Base-by-base conservation (phyloP, 2,329 filamentous ascomycete species). In the Zasmidium cellare region DNA sequence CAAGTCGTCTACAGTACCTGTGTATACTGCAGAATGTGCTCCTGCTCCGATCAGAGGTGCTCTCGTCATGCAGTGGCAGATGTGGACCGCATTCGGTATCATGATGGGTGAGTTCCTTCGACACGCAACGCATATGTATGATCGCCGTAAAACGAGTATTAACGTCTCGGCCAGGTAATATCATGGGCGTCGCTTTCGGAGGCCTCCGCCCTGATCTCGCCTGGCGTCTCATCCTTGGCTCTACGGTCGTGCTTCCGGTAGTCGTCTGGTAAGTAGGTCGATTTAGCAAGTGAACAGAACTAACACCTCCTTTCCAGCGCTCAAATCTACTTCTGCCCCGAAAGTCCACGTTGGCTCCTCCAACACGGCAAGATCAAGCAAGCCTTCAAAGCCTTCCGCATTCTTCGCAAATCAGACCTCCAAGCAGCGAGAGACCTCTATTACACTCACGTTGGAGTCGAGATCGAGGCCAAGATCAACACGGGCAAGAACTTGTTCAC, bases 201-300 rank as follows among this genome's bases (percentile, higher is more conserved):
- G 68, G 69, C 1, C 80, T 86, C 44, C 78, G 87, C 38, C 75
- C 88, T 20, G 85, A 68, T 49, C 53, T 89, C 7, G 86, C 80
- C 7, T 87, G 85, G 2, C 85, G 87, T 1, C 84, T 88, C 52
- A 82, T 88, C 31, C 86, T 49, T 2, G 47, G 47, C 16, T 49
- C 47, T 3, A 49, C 87, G 1, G 85, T 86, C 0, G 72, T 89
- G 1, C 85, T 86, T 11, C 75, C 89, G 2, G 69, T 86, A 5
- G 18, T 60, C 16, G 55, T 53, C 9, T 49, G 47, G 35, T 41
- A 41, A 41, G 16, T 9, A 19, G 5, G 20, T 49, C 46, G 6
- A 49, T n/a, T 22, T 2, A 22, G 45, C 18, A 19, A 23, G 12
- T 18, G 18, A 46, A 45, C 6, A 18, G 6, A 5, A 46, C 19